Evolutionary conservation across 1,284 basidiomycete species (phyloP), one percentile per base, ranked within the genome.

Genomic region (Irpex sp.): DNA sequence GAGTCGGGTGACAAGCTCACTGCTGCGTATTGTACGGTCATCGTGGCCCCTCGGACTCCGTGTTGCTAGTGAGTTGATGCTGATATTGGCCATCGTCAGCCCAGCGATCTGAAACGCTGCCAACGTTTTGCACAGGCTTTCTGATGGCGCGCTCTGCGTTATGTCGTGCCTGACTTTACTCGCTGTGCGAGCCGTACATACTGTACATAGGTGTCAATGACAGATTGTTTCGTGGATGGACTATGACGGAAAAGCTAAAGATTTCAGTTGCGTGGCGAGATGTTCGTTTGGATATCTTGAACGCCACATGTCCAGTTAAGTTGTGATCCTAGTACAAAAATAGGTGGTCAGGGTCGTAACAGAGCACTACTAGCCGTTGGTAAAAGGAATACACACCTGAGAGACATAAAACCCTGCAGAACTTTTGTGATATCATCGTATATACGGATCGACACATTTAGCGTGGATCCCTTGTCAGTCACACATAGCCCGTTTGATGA

Each of bases 91-190:
- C 49, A 54, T 54, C 49, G 49, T 54, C 32, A 38, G 32, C 32
- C 32, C 32, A 38, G 32, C 32, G 49, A 54, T 54, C 49, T 54
- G 49, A 54, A 54, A 54, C 49, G 49, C 49, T 54, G n/a, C 49
- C 49, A 54, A 54, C n/a, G n/a, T 54, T 54, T 54, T 54, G 49
- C 49, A 54, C 49, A n/a, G 49, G 49, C 49, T 54, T 54, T 54
- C 49, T 13, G 49, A 54, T 54, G 49, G n/a, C n/a, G 49, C n/a
- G 49, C n/a, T 54, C 49, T n/a, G n/a, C 49, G 49, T 54, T 15
- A 54, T 54, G 32, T 54, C n/a, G 49, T 54, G n/a, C 49, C 49
- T 54, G 32, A 38, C 32, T 38, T 38, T 38, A 38, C 32, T 38
- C 32, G 32, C 32, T 38, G 32, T 38, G 32, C 32, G 32, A 38